phyloP scores from a whole-genome alignment of 73 alveolate species.

The Symbiodinium pilosum region DNA sequence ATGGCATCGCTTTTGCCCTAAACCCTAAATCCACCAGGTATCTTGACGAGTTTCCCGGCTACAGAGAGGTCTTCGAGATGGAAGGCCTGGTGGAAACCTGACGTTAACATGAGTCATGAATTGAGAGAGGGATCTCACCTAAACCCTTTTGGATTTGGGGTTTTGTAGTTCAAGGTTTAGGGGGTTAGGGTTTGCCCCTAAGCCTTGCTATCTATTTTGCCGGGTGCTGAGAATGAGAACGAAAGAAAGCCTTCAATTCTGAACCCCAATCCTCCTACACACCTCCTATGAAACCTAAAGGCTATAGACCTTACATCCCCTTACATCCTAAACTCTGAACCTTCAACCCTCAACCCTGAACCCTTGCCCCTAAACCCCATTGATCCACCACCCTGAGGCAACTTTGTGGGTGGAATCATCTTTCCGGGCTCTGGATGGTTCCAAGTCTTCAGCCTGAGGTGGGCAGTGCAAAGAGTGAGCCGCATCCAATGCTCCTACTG shows the following conservation, averaged over 20 bases:
- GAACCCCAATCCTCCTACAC: background rate
- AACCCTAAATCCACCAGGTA: background rate
- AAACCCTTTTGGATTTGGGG: no score
- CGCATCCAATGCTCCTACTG: no score
- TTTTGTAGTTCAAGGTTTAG: no score
- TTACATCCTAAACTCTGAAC: background rate
- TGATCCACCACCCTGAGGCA: no score
- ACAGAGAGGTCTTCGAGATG: background rate
- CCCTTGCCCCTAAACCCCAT: no score
- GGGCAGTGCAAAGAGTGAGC: no score
- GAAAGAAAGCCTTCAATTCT: background rate
- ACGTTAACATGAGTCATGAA: no score
- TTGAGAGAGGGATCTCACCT: no score
- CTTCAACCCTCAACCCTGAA: background rate
- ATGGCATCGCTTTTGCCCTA: no score
- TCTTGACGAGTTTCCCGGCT: background rate
- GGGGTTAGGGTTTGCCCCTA: no score
- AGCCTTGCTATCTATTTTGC: background rate
- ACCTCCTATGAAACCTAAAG: background rate
- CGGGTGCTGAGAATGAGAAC: no score
- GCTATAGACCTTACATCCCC: background rate
- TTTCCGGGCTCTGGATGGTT: conserved; percentile 6
- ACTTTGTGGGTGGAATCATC: background rate
- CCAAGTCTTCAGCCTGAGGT: background rate
- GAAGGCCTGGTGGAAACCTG: no score